These are phyloP conservation scores for Lipomyces kockii DNA, from an alignment of 805 yeast species.

Conservation along the genomic window DNA sequence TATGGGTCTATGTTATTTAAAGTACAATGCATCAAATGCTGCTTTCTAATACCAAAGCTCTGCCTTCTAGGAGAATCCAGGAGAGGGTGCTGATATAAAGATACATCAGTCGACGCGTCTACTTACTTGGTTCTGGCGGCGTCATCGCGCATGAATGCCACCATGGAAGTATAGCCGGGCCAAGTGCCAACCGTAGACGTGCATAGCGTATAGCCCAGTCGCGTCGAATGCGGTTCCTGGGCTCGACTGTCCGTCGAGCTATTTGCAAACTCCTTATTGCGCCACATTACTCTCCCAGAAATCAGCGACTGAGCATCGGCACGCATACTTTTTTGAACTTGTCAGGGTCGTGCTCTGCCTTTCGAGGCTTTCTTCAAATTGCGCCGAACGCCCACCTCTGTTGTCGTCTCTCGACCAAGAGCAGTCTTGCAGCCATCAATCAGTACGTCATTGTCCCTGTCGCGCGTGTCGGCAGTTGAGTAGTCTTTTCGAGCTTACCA, in stretches of 20 bases:
- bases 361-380: background rate
- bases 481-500: conserved; percentile 1
- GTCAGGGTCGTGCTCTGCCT: background rate
- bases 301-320: background rate
- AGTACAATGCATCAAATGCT: too few species aligned
- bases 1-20: too few species aligned
- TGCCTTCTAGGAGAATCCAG: too few species aligned
- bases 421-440: background rate
- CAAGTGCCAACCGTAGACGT: background rate
- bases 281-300: background rate
- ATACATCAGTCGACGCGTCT: background rate
- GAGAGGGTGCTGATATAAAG: too few species aligned
- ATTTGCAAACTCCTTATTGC: background rate
- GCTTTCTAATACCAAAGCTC: too few species aligned
- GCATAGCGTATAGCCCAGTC: background rate
- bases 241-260: background rate
- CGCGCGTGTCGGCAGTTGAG: background rate
- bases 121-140: background rate
- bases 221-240: background rate
- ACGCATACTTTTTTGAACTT: background rate
- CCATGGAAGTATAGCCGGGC: background rate
- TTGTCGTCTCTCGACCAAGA: background rate
- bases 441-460: background rate
- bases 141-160: background rate
- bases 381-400: background rate